Evolutionary conservation across 1,139 yeast genomes (phyloP), one percentile per base, ranked within the genome.

Genomic region (Debaryomyces psychrophilus): DNA sequence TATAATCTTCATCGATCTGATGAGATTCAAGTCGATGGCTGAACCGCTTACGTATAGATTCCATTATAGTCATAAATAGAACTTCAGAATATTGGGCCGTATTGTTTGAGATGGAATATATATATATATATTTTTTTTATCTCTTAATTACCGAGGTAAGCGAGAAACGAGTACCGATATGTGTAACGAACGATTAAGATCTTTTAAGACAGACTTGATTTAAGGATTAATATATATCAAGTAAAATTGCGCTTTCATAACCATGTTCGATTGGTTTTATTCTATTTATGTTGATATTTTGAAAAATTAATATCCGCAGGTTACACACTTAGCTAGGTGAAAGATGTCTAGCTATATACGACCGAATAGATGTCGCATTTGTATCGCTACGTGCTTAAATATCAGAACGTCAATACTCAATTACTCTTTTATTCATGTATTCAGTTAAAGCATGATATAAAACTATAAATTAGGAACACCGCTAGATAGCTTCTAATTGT

Each of bases 401-500:
- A 15, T 29, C 18, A 11, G 17, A 4, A 2, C 7, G 4, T 5
- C 18, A 20, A 35, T 12, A 35, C 27, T 22, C 38, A 35, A 23
- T 35, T 35, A 35, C 12, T 22, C 18, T 22, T 35, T 35, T 23
- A 35, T 35, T 35, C 18, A 35, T 28, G 38, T 35, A 35, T 35
- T 35, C 5, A 29, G 18, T 17, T 12, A 15, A 7, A 29, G 15
- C 34, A 29, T 3, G 18, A 20, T 25, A 35, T 25, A 35, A 22
- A 35, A 22, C 20, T 23, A 14, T 14, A 3, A 22, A 26, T 27
- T 18, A 37, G 29, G 25, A 25, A 17, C 23, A 34, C 22, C 33
- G 38, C 73, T 82, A 88, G 74, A 88, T 82, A 60, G 89, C 85
- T 71, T 90, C 97, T 72, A 90, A 85, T 75, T 90, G 96, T 68